These are phyloP conservation scores for Claviceps sorghi DNA, from an alignment of 2,329 filamentous ascomycete genomes.

Conservation along the genomic window DNA sequence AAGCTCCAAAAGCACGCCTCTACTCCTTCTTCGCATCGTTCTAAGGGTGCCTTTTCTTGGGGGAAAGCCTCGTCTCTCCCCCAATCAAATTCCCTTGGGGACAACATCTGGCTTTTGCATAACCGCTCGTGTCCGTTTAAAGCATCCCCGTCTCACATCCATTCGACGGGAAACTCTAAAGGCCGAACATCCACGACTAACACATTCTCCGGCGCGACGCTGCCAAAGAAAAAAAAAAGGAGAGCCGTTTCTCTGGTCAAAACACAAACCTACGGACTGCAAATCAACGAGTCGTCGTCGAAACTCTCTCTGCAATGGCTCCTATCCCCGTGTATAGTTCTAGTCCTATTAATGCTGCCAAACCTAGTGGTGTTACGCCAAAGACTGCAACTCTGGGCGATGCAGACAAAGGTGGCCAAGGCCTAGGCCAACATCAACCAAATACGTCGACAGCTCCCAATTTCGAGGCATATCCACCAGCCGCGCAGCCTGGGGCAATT, in stretches of 20 bases:
- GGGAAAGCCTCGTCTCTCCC: background rate
- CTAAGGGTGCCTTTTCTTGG: too few species aligned
- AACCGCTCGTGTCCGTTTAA: background rate
- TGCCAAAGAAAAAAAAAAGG: background rate
- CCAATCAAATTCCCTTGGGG: background rate
- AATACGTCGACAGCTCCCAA: background rate
- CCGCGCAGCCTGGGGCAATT: constrained; percentile 32
- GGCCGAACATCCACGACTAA: background rate
- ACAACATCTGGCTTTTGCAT: background rate
- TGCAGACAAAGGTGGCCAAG: background rate
- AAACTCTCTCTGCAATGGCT: constrained; percentile 30
- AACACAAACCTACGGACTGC: background rate
- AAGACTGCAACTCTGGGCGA: constrained; percentile 19
- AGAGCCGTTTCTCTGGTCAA: background rate
- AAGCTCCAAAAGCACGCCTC: background rate
- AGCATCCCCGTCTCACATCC: background rate
- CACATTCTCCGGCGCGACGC: background rate
- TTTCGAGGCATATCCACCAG: constrained; percentile 19
- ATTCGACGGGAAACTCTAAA: background rate
- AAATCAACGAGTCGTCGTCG: background rate
- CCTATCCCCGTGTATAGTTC: constrained; percentile 45
- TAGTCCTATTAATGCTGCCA: constrained; percentile 44
- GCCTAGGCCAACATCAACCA: constrained; percentile 1
- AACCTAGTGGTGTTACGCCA: constrained; percentile 34
- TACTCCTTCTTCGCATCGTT: background rate